Conservation (phyloP, 139 green algal genomes). For the Closterium sp. region DNA sequence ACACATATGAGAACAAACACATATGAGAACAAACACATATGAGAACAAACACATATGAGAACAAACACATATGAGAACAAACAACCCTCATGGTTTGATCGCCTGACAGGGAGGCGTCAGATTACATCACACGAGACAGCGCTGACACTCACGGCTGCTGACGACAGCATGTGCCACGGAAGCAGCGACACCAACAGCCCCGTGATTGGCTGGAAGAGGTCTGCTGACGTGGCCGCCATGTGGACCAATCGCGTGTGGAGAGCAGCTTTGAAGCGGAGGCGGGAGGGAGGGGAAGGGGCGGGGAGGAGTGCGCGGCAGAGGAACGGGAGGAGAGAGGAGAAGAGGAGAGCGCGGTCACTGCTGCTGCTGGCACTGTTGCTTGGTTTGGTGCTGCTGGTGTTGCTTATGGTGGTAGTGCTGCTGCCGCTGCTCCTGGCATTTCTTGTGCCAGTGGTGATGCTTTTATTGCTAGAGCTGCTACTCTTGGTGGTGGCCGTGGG, state of each 20-base stretch:
- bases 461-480: not conserved
- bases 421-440: not conserved
- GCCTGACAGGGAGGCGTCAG: too few relatives aligned
- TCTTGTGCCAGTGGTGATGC: not conserved
- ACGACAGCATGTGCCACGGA: not conserved
- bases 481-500: not conserved
- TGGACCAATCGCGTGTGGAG: conserved; percentile 54
- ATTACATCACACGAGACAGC: too few relatives aligned
- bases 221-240: not conserved
- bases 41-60: too few relatives aligned
- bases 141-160: not conserved
- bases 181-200: not conserved
- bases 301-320: conserved; percentile 63
- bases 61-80: too few relatives aligned
- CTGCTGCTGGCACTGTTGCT: not conserved
- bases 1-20: too few relatives aligned
- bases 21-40: too few relatives aligned
- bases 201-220: not conserved
- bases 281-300: not conserved
- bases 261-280: conserved; percentile 65
- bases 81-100: too few relatives aligned
- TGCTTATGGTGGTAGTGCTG: not conserved
- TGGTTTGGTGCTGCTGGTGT: too few relatives aligned
- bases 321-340: conserved; percentile 66
- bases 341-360: not conserved